A percentile compares a stretch with the other conserved stretches of the same genome.
phyloP scores from a whole-genome alignment of 78 protist genomes.

The Neovahlkampfia damariscottae region DNA sequence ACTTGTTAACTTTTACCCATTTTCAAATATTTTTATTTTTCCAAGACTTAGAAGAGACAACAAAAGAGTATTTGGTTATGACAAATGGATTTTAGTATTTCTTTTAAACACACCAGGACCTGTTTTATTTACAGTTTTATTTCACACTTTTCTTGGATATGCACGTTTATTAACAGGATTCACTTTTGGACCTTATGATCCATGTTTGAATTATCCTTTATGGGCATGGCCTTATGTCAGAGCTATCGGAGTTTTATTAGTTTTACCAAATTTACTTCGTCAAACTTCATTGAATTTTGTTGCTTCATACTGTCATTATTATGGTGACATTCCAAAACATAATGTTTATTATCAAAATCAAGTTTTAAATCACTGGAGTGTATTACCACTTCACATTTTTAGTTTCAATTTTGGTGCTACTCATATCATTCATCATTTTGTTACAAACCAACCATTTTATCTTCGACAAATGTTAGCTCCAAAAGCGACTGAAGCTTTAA shows the following conservation, averaged over 20 bases:
- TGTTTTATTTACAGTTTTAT: neutral
- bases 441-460: neutral
- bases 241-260: neutral
- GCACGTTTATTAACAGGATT: neutral
- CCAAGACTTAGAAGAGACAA: neutral
- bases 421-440: neutral
- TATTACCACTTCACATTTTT: slow-evolving; percentile 1
- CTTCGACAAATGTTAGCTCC: neutral
- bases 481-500: neutral
- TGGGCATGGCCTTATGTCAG: neutral
- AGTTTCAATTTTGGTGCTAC: neutral
- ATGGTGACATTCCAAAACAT: neutral
- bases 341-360: neutral
- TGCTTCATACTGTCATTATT: neutral
- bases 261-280: neutral
- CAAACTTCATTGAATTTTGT: neutral
- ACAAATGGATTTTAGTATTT: neutral
- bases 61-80: neutral
- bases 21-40: neutral
- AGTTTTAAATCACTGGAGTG: neutral
- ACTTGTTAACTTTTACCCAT: neutral
- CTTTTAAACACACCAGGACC: neutral
- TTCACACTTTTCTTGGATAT: neutral
- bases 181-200: neutral
- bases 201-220: neutral